These are phyloP conservation scores for Plantago rigida DNA, from an alignment of 305 asterid species.

Conservation along the genomic window DNA sequence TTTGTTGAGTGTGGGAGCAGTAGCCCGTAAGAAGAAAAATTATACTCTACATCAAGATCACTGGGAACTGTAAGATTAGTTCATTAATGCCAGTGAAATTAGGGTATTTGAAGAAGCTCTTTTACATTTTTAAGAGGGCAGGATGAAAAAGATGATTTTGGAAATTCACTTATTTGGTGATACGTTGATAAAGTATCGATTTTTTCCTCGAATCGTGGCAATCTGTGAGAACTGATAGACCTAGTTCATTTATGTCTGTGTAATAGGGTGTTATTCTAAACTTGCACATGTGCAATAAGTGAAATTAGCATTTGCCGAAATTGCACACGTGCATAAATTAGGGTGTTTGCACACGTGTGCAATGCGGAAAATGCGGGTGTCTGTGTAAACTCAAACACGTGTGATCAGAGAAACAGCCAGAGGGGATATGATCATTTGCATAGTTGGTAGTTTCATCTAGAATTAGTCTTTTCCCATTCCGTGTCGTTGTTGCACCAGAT, in stretches of 20 bases:
- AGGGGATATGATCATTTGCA: too few relatives aligned
- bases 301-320: not conserved
- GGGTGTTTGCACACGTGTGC: not conserved
- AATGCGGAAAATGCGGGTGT: not conserved
- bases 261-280: too few relatives aligned
- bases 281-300: not conserved
- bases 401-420: too few relatives aligned
- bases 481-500: not conserved
- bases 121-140: not conserved
- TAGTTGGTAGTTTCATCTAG: too few relatives aligned
- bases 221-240: not conserved
- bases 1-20: not conserved
- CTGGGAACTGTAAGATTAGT: not conserved
- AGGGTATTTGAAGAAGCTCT: slow-evolving; percentile 6
- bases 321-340: not conserved
- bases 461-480: slow-evolving; percentile 7
- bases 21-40: not conserved
- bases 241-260: not conserved
- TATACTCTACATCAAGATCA: not conserved
- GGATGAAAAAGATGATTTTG: not conserved
- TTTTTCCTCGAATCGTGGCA: not conserved
- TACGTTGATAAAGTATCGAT: not conserved
- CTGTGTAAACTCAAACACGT: too few relatives aligned
- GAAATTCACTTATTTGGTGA: slow-evolving; percentile 13
- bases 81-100: slow-evolving; percentile 7